Evolutionary conservation across 2,329 filamentous ascomycete genomes (phyloP).

Genomic region (Arthrobotrys musiformis): DNA sequence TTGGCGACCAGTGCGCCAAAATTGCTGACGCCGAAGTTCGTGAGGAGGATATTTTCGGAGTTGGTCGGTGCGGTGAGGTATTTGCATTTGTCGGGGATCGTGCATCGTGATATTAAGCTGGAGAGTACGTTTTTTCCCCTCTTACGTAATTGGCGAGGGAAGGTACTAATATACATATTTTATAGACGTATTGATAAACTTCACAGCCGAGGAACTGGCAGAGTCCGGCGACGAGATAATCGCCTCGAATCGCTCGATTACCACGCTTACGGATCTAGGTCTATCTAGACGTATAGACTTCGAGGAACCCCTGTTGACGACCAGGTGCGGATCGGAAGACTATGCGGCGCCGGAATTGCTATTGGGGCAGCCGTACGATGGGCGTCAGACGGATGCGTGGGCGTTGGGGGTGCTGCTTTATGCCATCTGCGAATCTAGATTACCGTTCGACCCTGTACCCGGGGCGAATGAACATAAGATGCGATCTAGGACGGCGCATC

Average conservation of each 20-base stretch:
- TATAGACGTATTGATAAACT: constrained; percentile 88
- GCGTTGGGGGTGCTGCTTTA: constrained; percentile 93
- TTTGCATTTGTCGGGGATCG: constrained; percentile 84
- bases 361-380: constrained; percentile 93
- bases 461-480: constrained; percentile 79
- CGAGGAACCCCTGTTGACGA: constrained; percentile 87
- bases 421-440: constrained; percentile 87
- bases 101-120: constrained; percentile 97
- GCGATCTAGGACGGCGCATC: constrained; percentile 84
- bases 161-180: constrained; percentile 62
- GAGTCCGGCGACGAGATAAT: constrained; percentile 73
- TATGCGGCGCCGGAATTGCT: constrained; percentile 97
- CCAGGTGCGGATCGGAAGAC: constrained; percentile 93
- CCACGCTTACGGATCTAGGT: constrained; percentile 90
- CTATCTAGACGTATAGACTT: constrained; percentile 82
- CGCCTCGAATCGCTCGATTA: constrained; percentile 82
- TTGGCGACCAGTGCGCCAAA: constrained; percentile 76
- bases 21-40: constrained; percentile 72
- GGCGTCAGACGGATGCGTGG: constrained; percentile 91
- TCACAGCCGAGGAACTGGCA: constrained; percentile 68
- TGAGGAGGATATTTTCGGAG: constrained; percentile 89
- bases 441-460: constrained; percentile 91
- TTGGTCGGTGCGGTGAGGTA: constrained; percentile 86
- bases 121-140: constrained; percentile 76
- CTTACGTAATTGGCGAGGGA: constrained; percentile 33